These are phyloP conservation scores for Alternaria sp. DNA, from an alignment of 2,329 filamentous ascomycete genomes.

Conservation along the genomic window DNA sequence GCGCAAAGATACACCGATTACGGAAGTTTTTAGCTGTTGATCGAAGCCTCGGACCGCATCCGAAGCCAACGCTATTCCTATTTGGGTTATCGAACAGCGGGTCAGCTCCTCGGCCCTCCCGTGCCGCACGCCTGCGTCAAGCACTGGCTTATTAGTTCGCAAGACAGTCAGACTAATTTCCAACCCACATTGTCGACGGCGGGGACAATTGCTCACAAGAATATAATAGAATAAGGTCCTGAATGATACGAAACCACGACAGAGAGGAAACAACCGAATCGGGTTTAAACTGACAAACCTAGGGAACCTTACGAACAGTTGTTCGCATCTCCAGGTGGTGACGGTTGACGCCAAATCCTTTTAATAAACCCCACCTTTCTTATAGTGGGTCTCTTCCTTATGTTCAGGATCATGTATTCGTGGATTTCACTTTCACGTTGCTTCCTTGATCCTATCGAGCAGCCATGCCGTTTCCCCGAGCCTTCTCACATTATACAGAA, in stretches of 20 bases:
- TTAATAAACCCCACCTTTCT: background rate
- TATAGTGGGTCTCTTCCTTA: background rate
- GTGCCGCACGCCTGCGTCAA: background rate
- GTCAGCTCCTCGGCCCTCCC: background rate
- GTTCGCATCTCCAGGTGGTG: background rate
- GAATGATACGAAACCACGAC: background rate
- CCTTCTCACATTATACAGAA: background rate
- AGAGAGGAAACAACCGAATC: background rate
- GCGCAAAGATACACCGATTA: background rate
- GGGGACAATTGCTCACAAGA: background rate
- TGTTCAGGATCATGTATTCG: background rate
- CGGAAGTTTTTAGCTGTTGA: background rate
- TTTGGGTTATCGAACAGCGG: background rate
- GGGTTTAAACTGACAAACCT: background rate
- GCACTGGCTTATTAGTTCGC: background rate
- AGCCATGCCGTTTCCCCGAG: background rate
- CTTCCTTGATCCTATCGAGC: background rate
- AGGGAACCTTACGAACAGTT: background rate
- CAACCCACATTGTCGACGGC: background rate
- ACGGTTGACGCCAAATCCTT: background rate
- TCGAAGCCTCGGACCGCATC: background rate
- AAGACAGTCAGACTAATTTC: too few species aligned
- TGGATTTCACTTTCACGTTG: background rate
- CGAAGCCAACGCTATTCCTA: background rate
- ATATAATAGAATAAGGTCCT: background rate